Base-by-base conservation (phyloP, 352 stramenopile genomes). In the Globisporangium lucens region DNA sequence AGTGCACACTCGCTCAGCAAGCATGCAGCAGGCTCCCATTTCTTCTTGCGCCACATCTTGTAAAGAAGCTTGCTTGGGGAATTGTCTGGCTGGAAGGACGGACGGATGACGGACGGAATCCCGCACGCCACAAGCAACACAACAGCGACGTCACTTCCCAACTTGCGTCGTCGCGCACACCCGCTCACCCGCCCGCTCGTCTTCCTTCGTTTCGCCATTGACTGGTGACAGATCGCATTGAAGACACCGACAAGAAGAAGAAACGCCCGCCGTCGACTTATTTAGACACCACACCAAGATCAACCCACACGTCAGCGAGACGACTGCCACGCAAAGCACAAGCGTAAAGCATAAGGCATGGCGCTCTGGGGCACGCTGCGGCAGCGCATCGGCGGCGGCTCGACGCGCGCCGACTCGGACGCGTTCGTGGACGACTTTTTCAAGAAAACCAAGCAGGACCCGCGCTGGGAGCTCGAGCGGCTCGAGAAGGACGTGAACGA, bases 401-500 rank as follows among this genome's bases (percentile, higher is more conserved):
- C 72, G 8, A 78, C 80, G 58, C 68, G 76, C 47, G 81, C 79
- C 5, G 85, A 93, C 70, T 90, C 87, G 56, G 82, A 89, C 66
- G 76, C 78, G 61, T 89, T 91, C 65, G 77, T 95, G 27, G 76
- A 93, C 62, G 77, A 89, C 15, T 95, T 94, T 61, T 95, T 94
- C 70, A 78, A 72, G 55, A 91, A 91, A 70, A 95, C 84, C 47
- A 62, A 70, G n/a, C 75, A 79, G 55, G 83, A 94, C 43, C 76
- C 75, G 47, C 67, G 63, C 35, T 95, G 87, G 84, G 75, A 75
- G 27, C 75, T 95, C 46, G 30, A 52, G 22, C 63, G 57, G 43
- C 58, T 82, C 29, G 67, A 87, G 51, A 68, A 65, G 27, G 66
- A 84, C 15, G 70, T 83, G 13, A 67, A 85, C n/a, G 71, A 72